Evolutionary conservation across 441 rosid species (phyloP).

Genomic region (Oxalis stricta): DNA sequence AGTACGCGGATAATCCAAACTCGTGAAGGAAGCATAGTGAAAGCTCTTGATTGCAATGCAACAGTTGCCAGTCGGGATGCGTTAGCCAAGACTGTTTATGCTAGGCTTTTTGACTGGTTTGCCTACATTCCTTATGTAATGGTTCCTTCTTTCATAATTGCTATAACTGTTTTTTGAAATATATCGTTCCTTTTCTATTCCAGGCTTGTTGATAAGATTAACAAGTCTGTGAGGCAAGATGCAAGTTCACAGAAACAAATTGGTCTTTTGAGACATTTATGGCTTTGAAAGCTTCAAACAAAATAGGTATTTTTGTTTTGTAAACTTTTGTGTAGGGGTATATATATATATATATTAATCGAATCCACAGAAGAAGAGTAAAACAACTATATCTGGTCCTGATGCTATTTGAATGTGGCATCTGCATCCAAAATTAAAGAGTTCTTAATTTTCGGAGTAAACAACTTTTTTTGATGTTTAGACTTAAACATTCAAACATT

Average conservation of each 20-base stretch:
- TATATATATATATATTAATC: not conserved
- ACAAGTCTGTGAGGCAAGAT: conserved; percentile 88
- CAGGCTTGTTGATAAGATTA: conserved; percentile 90
- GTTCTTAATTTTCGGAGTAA: not conserved
- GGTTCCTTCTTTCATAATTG: conserved; percentile 8
- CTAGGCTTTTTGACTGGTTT: conserved; percentile 93
- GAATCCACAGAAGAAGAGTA: not conserved
- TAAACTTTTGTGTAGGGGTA: not conserved
- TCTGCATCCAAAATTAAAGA: not conserved
- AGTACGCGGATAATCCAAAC: conserved; percentile 91
- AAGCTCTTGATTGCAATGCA: conserved; percentile 82
- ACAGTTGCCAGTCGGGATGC: conserved; percentile 95
- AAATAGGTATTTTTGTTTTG: conserved; percentile 52
- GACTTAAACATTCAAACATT: not conserved
- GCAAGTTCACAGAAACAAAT: conserved; percentile 51
- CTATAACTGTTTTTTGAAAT: conserved; percentile 11
- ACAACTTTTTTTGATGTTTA: not conserved
- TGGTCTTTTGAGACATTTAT: conserved; percentile 89
- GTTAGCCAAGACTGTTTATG: conserved; percentile 85
- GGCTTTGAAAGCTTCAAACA: conserved; percentile 88
- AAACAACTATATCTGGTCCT: not conserved
- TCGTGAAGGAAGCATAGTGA: conserved; percentile 83
- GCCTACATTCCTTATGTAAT: conserved; percentile 5
- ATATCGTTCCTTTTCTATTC: not conserved
- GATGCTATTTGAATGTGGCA: not conserved